Evolutionary conservation across 768 basidiomycete genomes (phyloP).

Genomic region (Cubamyces lactineus): DNA sequence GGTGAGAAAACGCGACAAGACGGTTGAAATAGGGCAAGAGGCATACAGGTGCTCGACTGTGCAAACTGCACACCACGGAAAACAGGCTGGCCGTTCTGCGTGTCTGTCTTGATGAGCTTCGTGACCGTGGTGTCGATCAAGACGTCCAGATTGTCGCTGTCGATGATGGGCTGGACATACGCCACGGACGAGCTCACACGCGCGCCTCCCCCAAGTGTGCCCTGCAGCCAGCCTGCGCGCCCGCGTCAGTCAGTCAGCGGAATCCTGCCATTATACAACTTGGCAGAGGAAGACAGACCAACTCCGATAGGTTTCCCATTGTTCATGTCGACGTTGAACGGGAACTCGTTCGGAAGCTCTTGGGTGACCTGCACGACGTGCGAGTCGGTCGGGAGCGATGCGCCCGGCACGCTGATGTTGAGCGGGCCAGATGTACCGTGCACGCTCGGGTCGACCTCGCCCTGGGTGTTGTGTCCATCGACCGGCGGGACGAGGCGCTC

Average conservation of each 20-base stretch:
- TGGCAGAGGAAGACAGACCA: conserved; percentile 20
- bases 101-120: conserved; percentile 10
- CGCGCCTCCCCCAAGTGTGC: conserved; percentile 8
- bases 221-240: conserved; percentile 20
- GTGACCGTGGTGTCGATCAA: conserved; percentile 28
- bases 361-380: conserved; percentile 18
- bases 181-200: conserved; percentile 16
- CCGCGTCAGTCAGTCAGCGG: background rate
- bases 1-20: too few species aligned
- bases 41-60: conserved; percentile 10
- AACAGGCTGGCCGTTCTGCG: background rate
- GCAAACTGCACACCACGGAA: conserved; percentile 18
- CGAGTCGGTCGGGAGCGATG: background rate
- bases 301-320: conserved; percentile 30
- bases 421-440: conserved; percentile 31
- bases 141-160: conserved; percentile 26
- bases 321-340: conserved; percentile 32
- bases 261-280: background rate
- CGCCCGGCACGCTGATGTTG: conserved; percentile 26
- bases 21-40: background rate
- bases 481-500: conserved; percentile 29
- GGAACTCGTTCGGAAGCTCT: conserved; percentile 27
- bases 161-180: conserved; percentile 12
- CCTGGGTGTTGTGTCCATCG: conserved; percentile 30
- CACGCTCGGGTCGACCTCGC: conserved; percentile 27